These are phyloP conservation scores for Aristolochia fimbriata DNA, from an alignment of 164 flowering plant genomes.

Conservation along the genomic window DNA sequence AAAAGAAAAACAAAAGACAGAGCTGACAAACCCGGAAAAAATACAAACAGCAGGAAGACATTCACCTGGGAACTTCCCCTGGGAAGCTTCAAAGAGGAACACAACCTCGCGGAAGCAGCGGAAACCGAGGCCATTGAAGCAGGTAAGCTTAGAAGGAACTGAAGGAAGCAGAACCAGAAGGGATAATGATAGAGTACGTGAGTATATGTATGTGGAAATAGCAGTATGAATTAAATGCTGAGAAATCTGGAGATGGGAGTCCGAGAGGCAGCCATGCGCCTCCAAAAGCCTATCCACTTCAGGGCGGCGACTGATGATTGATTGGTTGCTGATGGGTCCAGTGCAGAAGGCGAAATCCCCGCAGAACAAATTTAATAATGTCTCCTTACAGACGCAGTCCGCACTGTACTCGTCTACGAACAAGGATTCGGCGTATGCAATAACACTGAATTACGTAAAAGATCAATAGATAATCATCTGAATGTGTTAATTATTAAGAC, in stretches of 20 bases:
- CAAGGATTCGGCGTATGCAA: too few relatives aligned
- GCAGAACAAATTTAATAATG: too few relatives aligned
- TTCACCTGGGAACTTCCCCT: not conserved
- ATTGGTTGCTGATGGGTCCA: not conserved
- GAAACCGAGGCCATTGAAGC: constrained; percentile 7
- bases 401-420: too few relatives aligned
- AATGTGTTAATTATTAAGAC: too few relatives aligned
- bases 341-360: too few relatives aligned
- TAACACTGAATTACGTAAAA: too few relatives aligned
- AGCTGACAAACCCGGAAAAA: not conserved
- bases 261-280: not conserved
- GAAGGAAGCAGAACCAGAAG: not conserved
- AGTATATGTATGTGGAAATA: too few relatives aligned
- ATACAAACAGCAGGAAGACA: not conserved
- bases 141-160: not conserved
- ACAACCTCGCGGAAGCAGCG: not conserved
- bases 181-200: not conserved
- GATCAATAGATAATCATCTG: too few relatives aligned
- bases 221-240: not conserved
- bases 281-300: not conserved
- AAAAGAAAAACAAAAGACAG: not conserved
- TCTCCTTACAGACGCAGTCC: too few relatives aligned
- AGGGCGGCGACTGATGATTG: not conserved
- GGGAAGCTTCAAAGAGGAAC: not conserved
- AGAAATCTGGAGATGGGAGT: not conserved